A percentile compares a stretch with the other conserved stretches of the same genome.
These are phyloP conservation scores for Styphnolobium japonicum DNA, from an alignment of 306 rosid species.

Conservation along the genomic window DNA sequence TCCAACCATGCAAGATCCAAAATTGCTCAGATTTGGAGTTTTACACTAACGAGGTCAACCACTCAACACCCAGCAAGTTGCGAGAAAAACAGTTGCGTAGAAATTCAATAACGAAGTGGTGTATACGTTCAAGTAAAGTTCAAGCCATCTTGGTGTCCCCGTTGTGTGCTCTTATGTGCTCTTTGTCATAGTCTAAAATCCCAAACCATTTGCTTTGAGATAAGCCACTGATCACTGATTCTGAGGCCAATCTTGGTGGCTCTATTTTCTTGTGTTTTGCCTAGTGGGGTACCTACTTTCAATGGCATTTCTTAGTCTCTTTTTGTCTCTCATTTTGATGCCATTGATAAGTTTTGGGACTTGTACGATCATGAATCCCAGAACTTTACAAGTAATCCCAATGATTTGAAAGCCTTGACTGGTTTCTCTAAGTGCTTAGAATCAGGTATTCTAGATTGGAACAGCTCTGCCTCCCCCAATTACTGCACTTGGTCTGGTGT, in stretches of 20 bases:
- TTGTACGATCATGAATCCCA: background rate
- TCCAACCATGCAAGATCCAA: slow-evolving; percentile 3
- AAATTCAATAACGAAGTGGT: background rate
- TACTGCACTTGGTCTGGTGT: slow-evolving; percentile 36
- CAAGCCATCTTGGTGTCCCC: background rate
- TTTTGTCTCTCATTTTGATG: background rate
- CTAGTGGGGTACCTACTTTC: background rate
- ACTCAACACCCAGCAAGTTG: background rate
- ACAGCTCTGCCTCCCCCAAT: background rate
- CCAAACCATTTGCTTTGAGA: background rate
- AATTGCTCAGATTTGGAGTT: background rate
- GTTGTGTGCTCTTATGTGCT: background rate
- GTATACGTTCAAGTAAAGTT: background rate
- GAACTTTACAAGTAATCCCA: slow-evolving; percentile 3
- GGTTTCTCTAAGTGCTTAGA: slow-evolving; percentile 29
- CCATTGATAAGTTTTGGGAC: background rate
- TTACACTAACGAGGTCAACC: background rate
- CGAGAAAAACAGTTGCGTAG: background rate
- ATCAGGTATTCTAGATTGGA: slow-evolving; percentile 15
- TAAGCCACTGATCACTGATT: background rate
- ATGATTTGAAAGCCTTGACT: slow-evolving; percentile 29
- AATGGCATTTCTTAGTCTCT: background rate
- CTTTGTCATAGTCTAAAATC: background rate
- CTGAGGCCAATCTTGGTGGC: background rate
- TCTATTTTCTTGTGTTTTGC: background rate